phyloP scores from a whole-genome alignment of 2,329 filamentous ascomycete genomes.

The Monascus ruber region DNA sequence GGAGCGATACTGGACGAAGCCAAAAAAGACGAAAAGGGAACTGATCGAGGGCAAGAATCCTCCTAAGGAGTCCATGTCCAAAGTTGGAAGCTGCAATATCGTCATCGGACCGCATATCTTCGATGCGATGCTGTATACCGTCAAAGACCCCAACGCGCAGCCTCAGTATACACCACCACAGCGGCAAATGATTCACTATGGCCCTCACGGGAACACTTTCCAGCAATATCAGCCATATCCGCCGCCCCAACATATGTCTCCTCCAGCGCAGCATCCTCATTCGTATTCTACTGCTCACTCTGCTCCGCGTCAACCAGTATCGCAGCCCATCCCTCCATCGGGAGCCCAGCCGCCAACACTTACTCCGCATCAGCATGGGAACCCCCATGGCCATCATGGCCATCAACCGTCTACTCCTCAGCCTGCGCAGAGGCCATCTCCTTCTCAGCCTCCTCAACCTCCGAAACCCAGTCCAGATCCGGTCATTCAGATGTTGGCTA shows the following conservation, averaged over 20 bases:
- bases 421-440: constrained; percentile 15
- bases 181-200: constrained; percentile 33
- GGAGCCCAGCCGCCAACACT: constrained; percentile 12
- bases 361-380: constrained; percentile 9
- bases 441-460: constrained; percentile 20
- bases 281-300: constrained; percentile 16
- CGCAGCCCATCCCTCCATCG: constrained; percentile 15
- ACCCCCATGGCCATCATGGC: constrained; percentile 10
- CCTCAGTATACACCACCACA: constrained; percentile 28
- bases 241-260: constrained; percentile 12
- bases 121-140: constrained; percentile 45
- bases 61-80: constrained; percentile 42
- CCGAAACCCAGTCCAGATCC: constrained; percentile 37
- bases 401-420: constrained; percentile 10
- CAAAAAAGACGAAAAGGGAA: constrained; percentile 43
- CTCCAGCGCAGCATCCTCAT: constrained; percentile 16
- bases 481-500: constrained; percentile 43
- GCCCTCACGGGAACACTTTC: constrained; percentile 25
- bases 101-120: constrained; percentile 54
- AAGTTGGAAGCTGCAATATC: constrained; percentile 47
- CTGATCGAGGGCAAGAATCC: constrained; percentile 37
- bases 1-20: constrained; percentile 48
- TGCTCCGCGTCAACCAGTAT: constrained; percentile 16
- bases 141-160: constrained; percentile 38
- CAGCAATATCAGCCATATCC: constrained; percentile 33